Evolutionary conservation across 73 alveolate species (phyloP).

Genomic region (Symbiodinium pilosum): DNA sequence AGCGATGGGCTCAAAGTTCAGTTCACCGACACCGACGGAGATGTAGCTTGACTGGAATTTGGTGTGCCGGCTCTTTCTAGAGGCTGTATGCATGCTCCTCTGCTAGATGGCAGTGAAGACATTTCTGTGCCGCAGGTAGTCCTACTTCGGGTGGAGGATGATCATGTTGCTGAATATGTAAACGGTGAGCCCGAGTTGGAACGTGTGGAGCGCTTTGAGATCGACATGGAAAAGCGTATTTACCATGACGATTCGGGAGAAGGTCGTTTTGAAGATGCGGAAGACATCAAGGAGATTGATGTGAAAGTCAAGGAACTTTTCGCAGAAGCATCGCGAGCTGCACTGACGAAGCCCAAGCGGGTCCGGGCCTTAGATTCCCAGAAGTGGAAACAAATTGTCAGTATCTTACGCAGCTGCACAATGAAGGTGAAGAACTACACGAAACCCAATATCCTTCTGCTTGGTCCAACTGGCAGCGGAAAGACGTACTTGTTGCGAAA

Average conservation of each 20-base stretch:
- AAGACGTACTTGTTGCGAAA: slow-evolving; percentile 65
- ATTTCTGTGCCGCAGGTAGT: slow-evolving; percentile 5
- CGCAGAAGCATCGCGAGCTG: slow-evolving; percentile 23
- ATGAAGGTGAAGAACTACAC: slow-evolving; percentile 70
- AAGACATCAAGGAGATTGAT: slow-evolving; percentile 1
- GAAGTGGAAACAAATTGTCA: neutral
- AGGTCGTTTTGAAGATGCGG: slow-evolving; percentile 60
- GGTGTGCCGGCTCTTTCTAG: neutral
- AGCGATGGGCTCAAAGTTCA: slow-evolving; percentile 21
- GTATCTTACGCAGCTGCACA: neutral
- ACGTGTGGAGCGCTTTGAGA: slow-evolving; percentile 45
- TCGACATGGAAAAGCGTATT: slow-evolving; percentile 34
- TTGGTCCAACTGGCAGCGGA: slow-evolving; percentile 87
- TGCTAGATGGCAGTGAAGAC: no score
- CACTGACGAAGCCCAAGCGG: slow-evolving; percentile 47
- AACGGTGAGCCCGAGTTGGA: slow-evolving; percentile 80
- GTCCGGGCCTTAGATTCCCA: neutral
- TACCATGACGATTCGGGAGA: slow-evolving; percentile 54
- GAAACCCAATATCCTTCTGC: slow-evolving; percentile 62
- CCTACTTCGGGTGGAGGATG: slow-evolving; percentile 18
- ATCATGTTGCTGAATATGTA: slow-evolving; percentile 35
- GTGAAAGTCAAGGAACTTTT: neutral
- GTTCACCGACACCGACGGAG: slow-evolving; percentile 62
- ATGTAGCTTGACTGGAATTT: slow-evolving; percentile 12
- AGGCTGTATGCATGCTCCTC: neutral